Conservation (phyloP, 2,329 filamentous ascomycete species). For the Ceratocystis eucalypticola region DNA sequence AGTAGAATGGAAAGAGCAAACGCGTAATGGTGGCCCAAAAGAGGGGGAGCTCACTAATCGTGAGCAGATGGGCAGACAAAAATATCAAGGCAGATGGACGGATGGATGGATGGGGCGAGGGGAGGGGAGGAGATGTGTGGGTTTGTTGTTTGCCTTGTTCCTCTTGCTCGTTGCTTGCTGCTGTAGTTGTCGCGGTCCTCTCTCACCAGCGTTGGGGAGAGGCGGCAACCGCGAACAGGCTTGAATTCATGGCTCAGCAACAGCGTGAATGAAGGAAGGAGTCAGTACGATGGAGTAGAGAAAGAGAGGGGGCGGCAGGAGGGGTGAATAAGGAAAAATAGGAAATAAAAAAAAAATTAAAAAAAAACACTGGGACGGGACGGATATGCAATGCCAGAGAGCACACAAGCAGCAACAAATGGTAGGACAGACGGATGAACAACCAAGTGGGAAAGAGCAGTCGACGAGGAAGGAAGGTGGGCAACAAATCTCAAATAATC, state of each 20-base stretch:
- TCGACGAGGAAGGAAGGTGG: not conserved
- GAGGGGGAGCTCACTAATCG: not conserved
- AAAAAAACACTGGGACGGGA: conserved; percentile 3
- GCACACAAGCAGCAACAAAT: not conserved
- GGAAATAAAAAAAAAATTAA: no score
- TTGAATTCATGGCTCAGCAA: conserved; percentile 15
- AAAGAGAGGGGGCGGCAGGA: not conserved
- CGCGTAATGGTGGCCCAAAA: not conserved
- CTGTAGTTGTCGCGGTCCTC: conserved; percentile 9
- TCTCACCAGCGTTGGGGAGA: conserved; percentile 16
- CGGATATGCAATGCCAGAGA: not conserved
- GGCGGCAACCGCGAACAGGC: conserved; percentile 8
- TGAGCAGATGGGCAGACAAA: not conserved
- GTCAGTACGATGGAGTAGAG: not conserved
- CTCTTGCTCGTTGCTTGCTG: not conserved
- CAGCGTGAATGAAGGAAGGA: not conserved
- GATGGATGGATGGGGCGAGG: not conserved
- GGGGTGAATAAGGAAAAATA: not conserved
- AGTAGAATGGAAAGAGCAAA: not conserved
- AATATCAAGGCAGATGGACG: not conserved
- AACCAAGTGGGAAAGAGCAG: not conserved
- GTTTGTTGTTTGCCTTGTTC: not conserved
- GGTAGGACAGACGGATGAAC: not conserved
- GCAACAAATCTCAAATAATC: not conserved
- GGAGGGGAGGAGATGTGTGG: not conserved